A percentile compares a stretch with the other conserved stretches of the same genome.
Conservation (phyloP, 208 protist genomes). For the Crithidia brevicula region DNA sequence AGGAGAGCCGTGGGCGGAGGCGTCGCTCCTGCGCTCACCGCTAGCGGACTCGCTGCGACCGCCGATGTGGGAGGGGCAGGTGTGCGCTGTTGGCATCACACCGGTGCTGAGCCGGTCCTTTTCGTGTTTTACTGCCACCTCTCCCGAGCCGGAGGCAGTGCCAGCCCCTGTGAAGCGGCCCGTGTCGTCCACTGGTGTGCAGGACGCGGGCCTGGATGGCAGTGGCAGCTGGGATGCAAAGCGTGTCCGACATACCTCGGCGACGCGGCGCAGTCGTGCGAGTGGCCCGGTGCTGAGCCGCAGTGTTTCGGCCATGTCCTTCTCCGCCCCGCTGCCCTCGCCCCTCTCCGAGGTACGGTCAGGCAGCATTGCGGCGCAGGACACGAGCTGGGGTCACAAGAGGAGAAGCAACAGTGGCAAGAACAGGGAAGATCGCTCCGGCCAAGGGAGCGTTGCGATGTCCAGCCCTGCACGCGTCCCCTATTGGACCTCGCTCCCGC, state of each 20-base stretch:
- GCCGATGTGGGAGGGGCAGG: too few relatives aligned
- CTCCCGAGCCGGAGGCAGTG: not conserved
- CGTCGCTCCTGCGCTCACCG: conserved; percentile 11
- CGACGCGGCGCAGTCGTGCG: conserved; percentile 4
- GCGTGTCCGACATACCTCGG: conserved; percentile 6
- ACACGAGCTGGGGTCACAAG: not conserved
- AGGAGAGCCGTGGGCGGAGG: not conserved
- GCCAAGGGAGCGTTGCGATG: not conserved
- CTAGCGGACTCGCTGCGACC: not conserved
- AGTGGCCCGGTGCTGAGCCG: not conserved
- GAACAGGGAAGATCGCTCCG: too few relatives aligned
- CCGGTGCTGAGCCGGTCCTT: not conserved
- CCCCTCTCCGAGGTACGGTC: not conserved
- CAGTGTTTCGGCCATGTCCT: not conserved
- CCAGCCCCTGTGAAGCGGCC: not conserved
- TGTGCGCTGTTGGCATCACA: conserved; percentile 4
- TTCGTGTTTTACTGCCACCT: not conserved
- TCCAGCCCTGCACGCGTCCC: not conserved
- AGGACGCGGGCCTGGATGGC: not conserved
- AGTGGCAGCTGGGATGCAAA: conserved; percentile 15
- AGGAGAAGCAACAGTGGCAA: not conserved
- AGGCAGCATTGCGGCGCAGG: not conserved
- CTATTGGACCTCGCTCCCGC: conserved; percentile 1
- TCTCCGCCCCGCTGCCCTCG: conserved; percentile 9
- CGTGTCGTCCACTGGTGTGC: not conserved